phyloP scores from a whole-genome alignment of 2,329 filamentous ascomycete genomes.

The Ophiostoma himal-ulmi region DNA sequence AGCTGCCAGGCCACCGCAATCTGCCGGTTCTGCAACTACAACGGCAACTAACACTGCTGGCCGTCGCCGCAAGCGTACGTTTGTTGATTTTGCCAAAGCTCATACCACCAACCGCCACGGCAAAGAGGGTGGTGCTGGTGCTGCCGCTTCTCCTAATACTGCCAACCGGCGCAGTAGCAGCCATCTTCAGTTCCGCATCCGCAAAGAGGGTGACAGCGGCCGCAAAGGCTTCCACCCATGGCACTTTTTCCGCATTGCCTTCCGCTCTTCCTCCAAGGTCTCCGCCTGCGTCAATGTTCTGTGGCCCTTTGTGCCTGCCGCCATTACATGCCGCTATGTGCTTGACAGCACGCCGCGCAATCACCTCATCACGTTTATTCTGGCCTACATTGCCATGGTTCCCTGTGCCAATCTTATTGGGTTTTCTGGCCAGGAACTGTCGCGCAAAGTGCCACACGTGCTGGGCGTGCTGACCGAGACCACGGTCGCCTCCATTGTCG shows the following conservation, averaged over 20 bases:
- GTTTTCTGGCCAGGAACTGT: slow-evolving; percentile 66
- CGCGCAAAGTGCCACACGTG: slow-evolving; percentile 70
- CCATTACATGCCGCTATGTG: slow-evolving; percentile 55
- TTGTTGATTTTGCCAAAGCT: background rate
- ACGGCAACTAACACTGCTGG: no score
- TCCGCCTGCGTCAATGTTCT: slow-evolving; percentile 64
- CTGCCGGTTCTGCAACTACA: background rate
- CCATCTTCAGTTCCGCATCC: slow-evolving; percentile 23
- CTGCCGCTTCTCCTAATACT: background rate
- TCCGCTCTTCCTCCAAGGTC: slow-evolving; percentile 56
- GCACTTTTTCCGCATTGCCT: slow-evolving; percentile 59
- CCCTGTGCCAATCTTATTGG: slow-evolving; percentile 70
- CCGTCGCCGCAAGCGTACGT: background rate
- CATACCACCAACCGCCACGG: background rate
- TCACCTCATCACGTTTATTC: slow-evolving; percentile 60
- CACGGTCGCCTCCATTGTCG: slow-evolving; percentile 66
- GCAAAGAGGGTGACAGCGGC: slow-evolving; percentile 57
- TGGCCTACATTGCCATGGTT: slow-evolving; percentile 72
- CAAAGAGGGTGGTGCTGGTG: background rate
- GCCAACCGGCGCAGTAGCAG: background rate
- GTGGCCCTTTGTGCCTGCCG: slow-evolving; percentile 69
- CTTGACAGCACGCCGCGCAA: slow-evolving; percentile 32
- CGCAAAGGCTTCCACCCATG: slow-evolving; percentile 58
- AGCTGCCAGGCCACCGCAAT: background rate
- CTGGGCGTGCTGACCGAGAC: slow-evolving; percentile 58